A percentile compares a stretch with the other conserved stretches of the same genome.
Conservation (phyloP, 192 early-diverging fungal genomes). For the Linderina pennispora region DNA sequence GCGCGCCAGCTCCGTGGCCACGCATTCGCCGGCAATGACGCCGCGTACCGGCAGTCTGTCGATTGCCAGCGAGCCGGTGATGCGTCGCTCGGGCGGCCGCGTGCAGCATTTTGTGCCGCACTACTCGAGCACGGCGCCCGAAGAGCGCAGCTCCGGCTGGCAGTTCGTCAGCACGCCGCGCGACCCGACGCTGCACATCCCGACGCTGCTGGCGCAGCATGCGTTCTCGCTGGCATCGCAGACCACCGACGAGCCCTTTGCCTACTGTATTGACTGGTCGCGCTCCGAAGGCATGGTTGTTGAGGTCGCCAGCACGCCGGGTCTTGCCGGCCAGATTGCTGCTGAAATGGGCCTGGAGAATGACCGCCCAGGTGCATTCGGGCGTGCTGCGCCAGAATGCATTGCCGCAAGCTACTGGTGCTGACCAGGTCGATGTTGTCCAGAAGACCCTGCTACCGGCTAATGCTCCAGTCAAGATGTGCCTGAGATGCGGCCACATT, state of each 20-base stretch:
- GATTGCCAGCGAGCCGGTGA: constrained; percentile 1
- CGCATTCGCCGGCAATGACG: constrained; percentile 9
- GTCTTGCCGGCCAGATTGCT: constrained; percentile 5
- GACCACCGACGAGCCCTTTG: constrained; percentile 13
- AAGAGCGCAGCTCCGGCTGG: constrained; percentile 36
- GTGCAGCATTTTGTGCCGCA: constrained; percentile 45
- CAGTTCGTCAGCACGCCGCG: constrained; percentile 45
- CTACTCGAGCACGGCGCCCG: constrained; percentile 23
- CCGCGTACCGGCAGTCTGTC: constrained; percentile 1
- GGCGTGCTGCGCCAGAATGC: too few species aligned
- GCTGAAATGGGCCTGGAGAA: not conserved
- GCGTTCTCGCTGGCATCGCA: constrained; percentile 34
- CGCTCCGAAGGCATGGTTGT: constrained; percentile 40
- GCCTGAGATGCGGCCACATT: constrained; percentile 36
- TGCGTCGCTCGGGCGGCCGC: constrained; percentile 3
- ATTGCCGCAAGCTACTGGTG: not conserved
- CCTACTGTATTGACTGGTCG: constrained; percentile 48
- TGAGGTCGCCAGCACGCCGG: constrained; percentile 6
- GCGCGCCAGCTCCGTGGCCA: constrained; percentile 11
- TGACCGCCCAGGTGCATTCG: too few species aligned
- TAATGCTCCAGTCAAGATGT: constrained; percentile 19
- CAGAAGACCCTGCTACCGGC: constrained; percentile 36
- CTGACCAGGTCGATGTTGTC: constrained; percentile 33
- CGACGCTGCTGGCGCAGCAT: constrained; percentile 39
- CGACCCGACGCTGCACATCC: constrained; percentile 34